Conservation (phyloP, 139 green algal genomes). For the Parachlorella kessleri region DNA sequence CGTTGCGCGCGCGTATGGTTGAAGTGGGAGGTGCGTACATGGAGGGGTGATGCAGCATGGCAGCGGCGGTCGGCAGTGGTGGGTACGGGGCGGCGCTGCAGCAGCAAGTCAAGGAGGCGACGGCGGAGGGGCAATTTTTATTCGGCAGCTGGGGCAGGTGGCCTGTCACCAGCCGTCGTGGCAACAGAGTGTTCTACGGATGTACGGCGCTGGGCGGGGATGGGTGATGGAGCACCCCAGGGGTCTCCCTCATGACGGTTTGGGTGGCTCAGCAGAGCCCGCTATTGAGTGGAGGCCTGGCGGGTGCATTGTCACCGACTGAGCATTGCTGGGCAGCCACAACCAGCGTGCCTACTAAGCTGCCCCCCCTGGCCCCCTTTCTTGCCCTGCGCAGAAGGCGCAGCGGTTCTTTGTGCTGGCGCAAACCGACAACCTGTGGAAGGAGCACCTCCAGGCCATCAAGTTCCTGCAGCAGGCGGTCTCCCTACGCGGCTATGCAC, state of each 20-base stretch:
- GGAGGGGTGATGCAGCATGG: no score
- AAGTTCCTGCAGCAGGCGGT: slow-evolving; percentile 98
- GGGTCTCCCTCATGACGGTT: no score
- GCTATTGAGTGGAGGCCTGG: no score
- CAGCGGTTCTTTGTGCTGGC: slow-evolving; percentile 95
- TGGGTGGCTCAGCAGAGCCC: no score
- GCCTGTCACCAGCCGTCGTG: not conserved
- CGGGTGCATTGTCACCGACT: not conserved
- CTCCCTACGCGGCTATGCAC: slow-evolving; percentile 84
- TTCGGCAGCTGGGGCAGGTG: slow-evolving; percentile 39
- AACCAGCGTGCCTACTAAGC: no score
- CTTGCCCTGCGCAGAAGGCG: slow-evolving; percentile 71
- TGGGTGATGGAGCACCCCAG: no score
- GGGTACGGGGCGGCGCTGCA: not conserved
- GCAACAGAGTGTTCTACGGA: no score
- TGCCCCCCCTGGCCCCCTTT: no score
- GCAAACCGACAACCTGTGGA: slow-evolving; percentile 97
- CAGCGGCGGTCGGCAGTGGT: no score
- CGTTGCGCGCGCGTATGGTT: not conserved
- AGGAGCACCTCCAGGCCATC: slow-evolving; percentile 97
- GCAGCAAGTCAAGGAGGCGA: not conserved
- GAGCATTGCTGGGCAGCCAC: not conserved
- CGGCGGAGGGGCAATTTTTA: not conserved
- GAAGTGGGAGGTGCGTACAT: no score
- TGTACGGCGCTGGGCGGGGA: no score